Conservation (phyloP, 1,139 yeast genomes). For the Nakaseomyces delphensis region DNA sequence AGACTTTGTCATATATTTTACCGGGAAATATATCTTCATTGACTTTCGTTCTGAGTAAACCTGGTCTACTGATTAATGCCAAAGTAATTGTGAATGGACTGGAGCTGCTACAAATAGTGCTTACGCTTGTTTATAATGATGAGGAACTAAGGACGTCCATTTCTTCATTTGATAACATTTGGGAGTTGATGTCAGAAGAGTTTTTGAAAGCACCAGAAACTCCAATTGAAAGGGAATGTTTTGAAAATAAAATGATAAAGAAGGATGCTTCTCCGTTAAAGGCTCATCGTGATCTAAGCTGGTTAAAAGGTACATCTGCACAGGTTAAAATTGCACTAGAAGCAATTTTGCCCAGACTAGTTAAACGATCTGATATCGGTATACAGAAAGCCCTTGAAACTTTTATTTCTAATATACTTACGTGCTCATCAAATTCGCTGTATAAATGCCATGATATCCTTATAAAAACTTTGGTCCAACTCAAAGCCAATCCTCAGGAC, state of each 20-base stretch:
- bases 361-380: conserved; percentile 20
- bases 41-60: conserved; percentile 37
- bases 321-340: conserved; percentile 40
- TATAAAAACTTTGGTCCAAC: conserved; percentile 10
- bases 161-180: background rate
- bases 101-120: conserved; percentile 30
- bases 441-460: conserved; percentile 15
- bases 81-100: conserved; percentile 34
- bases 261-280: background rate
- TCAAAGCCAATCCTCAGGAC: background rate
- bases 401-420: conserved; percentile 30
- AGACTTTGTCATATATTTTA: conserved; percentile 42
- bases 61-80: conserved; percentile 35
- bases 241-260: conserved; percentile 8
- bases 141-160: conserved; percentile 23
- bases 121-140: conserved; percentile 38
- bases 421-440: conserved; percentile 13
- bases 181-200: background rate
- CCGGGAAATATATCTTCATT: conserved; percentile 51
- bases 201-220: background rate
- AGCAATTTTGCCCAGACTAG: conserved; percentile 35
- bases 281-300: conserved; percentile 42
- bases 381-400: conserved; percentile 18
- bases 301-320: conserved; percentile 57
- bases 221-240: background rate